Percentiles rank a stretch among this genome's conserved stretches.
Conservation (phyloP, 2,329 filamentous ascomycete species). For the Zymoseptoria crescenta region DNA sequence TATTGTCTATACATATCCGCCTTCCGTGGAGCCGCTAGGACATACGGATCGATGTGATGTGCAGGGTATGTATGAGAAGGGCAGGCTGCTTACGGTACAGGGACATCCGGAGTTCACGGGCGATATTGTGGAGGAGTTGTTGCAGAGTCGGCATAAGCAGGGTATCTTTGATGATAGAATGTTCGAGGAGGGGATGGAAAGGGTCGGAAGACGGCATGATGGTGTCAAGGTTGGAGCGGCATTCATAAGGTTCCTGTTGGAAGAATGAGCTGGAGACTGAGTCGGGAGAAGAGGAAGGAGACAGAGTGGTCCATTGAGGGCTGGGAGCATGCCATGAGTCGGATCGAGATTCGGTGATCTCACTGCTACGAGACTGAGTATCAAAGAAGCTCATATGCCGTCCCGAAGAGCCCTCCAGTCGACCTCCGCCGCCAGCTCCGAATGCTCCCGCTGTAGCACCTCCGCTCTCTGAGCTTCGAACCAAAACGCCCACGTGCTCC, state of each 20-base stretch:
- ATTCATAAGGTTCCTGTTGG: slow-evolving; percentile 69
- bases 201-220: slow-evolving; percentile 64
- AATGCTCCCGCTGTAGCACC: slow-evolving; percentile 3
- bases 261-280: slow-evolving; percentile 32
- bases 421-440: not conserved
- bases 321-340: too few relatives aligned
- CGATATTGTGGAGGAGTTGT: slow-evolving; percentile 61
- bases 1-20: slow-evolving; percentile 57
- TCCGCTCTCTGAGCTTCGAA: slow-evolving; percentile 7
- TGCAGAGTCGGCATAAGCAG: slow-evolving; percentile 54
- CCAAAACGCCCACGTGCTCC: slow-evolving; percentile 13
- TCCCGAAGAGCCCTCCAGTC: not conserved
- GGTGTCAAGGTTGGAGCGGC: slow-evolving; percentile 65
- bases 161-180: slow-evolving; percentile 64
- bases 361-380: not conserved
- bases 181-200: slow-evolving; percentile 59
- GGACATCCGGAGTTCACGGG: slow-evolving; percentile 78
- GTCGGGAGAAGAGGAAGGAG: too few relatives aligned
- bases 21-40: slow-evolving; percentile 55
- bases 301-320: too few relatives aligned
- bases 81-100: slow-evolving; percentile 66
- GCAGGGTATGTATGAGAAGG: slow-evolving; percentile 69
- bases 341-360: too few relatives aligned
- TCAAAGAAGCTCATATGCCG: not conserved
- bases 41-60: slow-evolving; percentile 59